Conservation (phyloP, 208 protist species). For the Tritrichomonas foetus region DNA sequence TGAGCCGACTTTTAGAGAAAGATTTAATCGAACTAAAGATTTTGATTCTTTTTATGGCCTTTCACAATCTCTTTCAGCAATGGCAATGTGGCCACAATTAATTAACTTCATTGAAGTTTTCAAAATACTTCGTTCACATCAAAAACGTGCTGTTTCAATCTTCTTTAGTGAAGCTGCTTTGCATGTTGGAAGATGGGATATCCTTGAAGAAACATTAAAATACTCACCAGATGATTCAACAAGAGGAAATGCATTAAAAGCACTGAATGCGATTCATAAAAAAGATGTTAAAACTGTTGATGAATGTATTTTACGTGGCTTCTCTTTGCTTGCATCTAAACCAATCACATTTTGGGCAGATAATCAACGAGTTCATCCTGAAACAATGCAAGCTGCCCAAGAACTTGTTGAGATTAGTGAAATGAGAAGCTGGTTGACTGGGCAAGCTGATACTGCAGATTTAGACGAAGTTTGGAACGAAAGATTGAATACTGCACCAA, state of each 20-base stretch:
- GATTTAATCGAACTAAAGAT: neutral
- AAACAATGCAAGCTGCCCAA: neutral
- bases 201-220: neutral
- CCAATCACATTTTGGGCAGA: neutral
- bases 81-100: neutral
- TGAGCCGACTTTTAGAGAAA: neutral
- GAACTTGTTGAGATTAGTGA: neutral
- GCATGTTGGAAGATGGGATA: neutral
- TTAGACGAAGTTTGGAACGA: constrained; percentile 5
- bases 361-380: neutral
- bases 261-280: neutral
- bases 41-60: neutral
- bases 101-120: neutral
- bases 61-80: neutral
- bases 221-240: neutral
- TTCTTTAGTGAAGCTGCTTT: neutral
- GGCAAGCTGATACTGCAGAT: neutral
- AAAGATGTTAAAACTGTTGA: neutral
- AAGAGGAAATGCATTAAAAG: neutral
- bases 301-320: neutral
- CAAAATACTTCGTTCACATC: neutral
- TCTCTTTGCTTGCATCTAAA: neutral
- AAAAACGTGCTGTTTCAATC: neutral
- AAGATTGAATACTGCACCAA: neutral
- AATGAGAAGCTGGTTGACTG: neutral